Conservation (phyloP, 208 protist genomes). For the Crithidia bombi region DNA sequence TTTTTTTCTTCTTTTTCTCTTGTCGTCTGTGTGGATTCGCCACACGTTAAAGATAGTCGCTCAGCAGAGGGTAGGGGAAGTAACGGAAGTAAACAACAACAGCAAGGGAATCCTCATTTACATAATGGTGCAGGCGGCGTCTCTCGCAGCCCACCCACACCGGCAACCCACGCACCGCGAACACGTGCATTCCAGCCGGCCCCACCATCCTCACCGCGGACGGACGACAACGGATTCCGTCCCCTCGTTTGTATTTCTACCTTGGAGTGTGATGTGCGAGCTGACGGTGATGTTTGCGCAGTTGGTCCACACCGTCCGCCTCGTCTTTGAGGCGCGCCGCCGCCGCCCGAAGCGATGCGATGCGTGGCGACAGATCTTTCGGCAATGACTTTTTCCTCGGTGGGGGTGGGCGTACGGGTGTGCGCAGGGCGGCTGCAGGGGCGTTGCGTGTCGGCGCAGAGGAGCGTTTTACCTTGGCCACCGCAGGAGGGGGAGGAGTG, state of each 20-base stretch:
- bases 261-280: not conserved
- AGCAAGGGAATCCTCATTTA: no score
- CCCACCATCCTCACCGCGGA: no score
- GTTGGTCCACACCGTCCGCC: constrained; percentile 50
- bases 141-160: no score
- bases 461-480: not conserved
- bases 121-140: no score
- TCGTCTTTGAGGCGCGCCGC: constrained; percentile 51
- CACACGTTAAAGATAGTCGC: no score
- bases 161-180: no score
- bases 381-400: not conserved
- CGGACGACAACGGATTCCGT: no score
- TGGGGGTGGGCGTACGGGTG: constrained; percentile 2
- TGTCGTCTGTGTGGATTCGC: no score
- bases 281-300: constrained; percentile 4
- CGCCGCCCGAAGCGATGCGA: constrained; percentile 39
- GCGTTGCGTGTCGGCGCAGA: not conserved
- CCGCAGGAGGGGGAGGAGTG: not conserved
- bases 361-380: constrained; percentile 25
- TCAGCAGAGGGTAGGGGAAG: no score
- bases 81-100: no score
- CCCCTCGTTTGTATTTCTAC: not conserved
- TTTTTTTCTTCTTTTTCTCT: no score
- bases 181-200: no score
- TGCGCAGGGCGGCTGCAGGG: constrained; percentile 5